Evolutionary conservation across 768 basidiomycete species (phyloP), one percentile per base, ranked within the genome.

Genomic region (Hydnum rufescens): DNA sequence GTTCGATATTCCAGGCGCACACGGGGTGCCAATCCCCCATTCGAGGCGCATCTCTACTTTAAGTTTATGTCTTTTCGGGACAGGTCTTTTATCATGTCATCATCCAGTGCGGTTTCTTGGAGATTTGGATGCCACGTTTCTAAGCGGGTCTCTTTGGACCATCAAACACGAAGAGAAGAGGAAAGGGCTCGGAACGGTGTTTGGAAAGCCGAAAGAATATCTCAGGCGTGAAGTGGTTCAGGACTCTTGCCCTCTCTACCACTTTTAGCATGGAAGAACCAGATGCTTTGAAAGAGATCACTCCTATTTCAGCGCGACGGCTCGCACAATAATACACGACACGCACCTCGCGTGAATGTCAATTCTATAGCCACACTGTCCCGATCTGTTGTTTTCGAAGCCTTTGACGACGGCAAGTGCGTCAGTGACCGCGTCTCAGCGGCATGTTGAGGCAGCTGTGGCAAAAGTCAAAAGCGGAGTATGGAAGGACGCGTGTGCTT

Each of bases 121-220:
- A 48, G 4, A 63, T 61, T 31, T 56, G 54, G 49, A 60, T 73
- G 36, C 79, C 79, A 19, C 71, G 63, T 66, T 95, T 95, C 57
- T 81, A 64, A 22, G 75, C 73, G 2, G 89, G 89, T 55, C 90
- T 74, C 55, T 78, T 74, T 0, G 84, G 83, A 0, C 89, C 89
- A 64, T 95, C 88, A 61, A 93, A 95, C 3, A 93, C 84, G 63
- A 93, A 92, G 8, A 95, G 72, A 0, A 87, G 87, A 6, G 89
- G 71, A 57, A 93, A 77, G 0, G 89, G 87, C 3, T 78, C 72
- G 52, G 72, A 43, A 63, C 68, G 75, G 2, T 93, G 73, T 23
- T 75, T 76, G 34, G 80, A 77, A 63, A 86, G 87, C 43, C 84
- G 81, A 64, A 88, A 92, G 69, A 90, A 82, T 4, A 83, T 67